These are phyloP conservation scores for Epichloe coenophiala DNA, from an alignment of 2,329 filamentous ascomycete genomes.

Conservation along the genomic window DNA sequence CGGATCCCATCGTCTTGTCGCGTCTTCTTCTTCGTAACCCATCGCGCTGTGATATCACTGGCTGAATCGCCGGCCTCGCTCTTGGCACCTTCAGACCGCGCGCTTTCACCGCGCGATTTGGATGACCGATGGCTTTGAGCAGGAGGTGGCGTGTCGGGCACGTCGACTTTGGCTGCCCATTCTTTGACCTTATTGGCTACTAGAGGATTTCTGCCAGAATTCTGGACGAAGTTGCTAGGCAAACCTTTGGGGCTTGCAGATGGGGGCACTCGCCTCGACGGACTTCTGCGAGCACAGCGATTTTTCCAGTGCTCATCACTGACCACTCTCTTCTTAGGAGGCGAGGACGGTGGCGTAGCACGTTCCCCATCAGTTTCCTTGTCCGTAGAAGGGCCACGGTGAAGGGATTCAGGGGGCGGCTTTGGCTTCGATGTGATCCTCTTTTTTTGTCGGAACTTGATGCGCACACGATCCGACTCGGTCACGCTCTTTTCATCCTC, in stretches of 20 bases:
- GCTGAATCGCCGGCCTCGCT: slow-evolving; percentile 15
- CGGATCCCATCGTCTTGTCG: slow-evolving; percentile 16
- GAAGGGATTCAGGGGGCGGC: slow-evolving; percentile 11
- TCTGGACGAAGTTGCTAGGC: slow-evolving; percentile 45
- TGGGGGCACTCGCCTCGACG: slow-evolving; percentile 29
- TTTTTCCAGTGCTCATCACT: slow-evolving; percentile 87
- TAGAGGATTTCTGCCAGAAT: slow-evolving; percentile 38
- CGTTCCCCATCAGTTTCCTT: slow-evolving; percentile 9
- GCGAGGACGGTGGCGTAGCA: slow-evolving; percentile 25
- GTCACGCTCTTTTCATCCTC: slow-evolving; percentile 46
- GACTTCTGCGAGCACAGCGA: slow-evolving; percentile 36
- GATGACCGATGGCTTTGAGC: slow-evolving; percentile 22
- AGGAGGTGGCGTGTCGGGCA: slow-evolving; percentile 26
- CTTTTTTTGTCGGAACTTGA: slow-evolving; percentile 38
- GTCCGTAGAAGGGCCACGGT: slow-evolving; percentile 13
- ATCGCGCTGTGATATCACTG: slow-evolving; percentile 15
- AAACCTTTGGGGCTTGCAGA: slow-evolving; percentile 17
- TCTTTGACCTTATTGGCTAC: slow-evolving; percentile 47
- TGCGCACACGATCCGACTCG: slow-evolving; percentile 45
- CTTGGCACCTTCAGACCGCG: slow-evolving; percentile 13
- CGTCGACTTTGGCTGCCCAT: slow-evolving; percentile 44
- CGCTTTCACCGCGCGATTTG: slow-evolving; percentile 19
- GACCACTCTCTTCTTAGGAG: slow-evolving; percentile 82
- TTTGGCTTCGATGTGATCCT: slow-evolving; percentile 19
- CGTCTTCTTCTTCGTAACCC: slow-evolving; percentile 2